Base-by-base conservation (phyloP, 495 filamentous ascomycete species). In the Xylaria nigripes region DNA sequence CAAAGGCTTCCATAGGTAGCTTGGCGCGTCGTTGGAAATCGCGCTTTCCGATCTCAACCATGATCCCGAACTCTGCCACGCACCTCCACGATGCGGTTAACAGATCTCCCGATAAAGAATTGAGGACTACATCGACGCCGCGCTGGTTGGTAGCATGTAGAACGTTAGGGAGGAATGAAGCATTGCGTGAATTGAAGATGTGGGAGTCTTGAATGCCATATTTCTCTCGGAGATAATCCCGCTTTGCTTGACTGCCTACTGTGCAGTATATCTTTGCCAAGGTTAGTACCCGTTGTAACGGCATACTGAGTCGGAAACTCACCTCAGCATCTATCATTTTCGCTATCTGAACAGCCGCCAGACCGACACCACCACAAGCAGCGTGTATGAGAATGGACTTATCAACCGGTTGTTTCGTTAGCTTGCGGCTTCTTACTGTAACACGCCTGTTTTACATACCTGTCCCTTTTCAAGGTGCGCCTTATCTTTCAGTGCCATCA, bases 361-460 rank as follows among this genome's bases (percentile, higher is more conserved):
- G 74, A 7, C 82, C 83, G 0, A 84, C 71, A 23, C 74, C 77
- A 21, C 79, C 78, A 1, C 78, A 69, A 3, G 74, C 83, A 1
- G 70, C 68, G 50, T 85, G 80, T 23, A 87, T 81, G n/a, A 87
- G 68, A 0, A 85, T 72, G 0, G 63, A 70, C 54, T 84, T 82
- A 18, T 9, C 16, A 40, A 57, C 21, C 81, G 56, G 48, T 25
- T 74, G 64, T 0, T 70, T 67, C 0, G 79, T 34, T 27, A 64
- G 56, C 34, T 78, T 71, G 0, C 73, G 66, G 22, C 71, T 36
- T 15, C 72, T 51, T 75, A 73, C 71, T 6, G 71, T 57, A 19
- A 66, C 76, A n/a, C 1, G 30, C 2, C 9, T 21, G 12, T 23
- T 2, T 7, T 15, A 23, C 50, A 30, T 15, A 58, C 55, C 52